phyloP scores from a whole-genome alignment of 441 rosid genomes.

The Euphorbia schlechtendalii region DNA sequence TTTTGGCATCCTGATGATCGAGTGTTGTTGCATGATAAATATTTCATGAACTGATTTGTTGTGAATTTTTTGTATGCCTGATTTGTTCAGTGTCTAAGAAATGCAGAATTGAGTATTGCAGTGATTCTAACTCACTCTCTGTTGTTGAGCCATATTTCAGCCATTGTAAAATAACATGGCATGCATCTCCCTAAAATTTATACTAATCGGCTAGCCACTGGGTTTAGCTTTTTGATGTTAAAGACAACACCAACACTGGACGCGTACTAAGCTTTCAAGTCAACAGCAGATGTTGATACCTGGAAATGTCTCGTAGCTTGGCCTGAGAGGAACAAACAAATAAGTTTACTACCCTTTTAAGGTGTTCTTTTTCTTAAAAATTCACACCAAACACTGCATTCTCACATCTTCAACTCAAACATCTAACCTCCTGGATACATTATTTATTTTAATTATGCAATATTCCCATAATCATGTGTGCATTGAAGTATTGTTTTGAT shows the following conservation, averaged over 20 bases:
- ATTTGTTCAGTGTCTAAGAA: neutral
- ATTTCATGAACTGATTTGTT: no score
- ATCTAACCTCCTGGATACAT: no score
- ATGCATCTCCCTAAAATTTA: no score
- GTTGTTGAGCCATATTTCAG: neutral
- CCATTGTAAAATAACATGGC: no score
- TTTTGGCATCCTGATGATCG: no score
- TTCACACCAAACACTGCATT: constrained; percentile 7
- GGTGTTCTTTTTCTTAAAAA: constrained; percentile 31
- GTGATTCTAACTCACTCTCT: neutral
- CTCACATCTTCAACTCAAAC: neutral
- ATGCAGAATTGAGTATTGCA: neutral
- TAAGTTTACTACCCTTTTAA: no score
- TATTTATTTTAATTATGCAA: no score
- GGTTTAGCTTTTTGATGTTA: constrained; percentile 10
- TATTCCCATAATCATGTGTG: no score
- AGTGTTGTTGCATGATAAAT: no score
- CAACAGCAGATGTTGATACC: constrained; percentile 36
- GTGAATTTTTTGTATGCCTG: neutral
- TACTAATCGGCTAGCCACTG: neutral
- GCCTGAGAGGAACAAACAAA: no score
- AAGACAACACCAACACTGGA: constrained; percentile 36
- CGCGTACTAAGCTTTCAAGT: constrained; percentile 27
- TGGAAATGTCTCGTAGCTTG: no score
- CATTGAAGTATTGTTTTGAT: constrained; percentile 53